Percentiles rank a stretch among this genome's conserved stretches.
Evolutionary conservation across 345 rosid genomes (phyloP).

Genomic region (Angophora floribunda): DNA sequence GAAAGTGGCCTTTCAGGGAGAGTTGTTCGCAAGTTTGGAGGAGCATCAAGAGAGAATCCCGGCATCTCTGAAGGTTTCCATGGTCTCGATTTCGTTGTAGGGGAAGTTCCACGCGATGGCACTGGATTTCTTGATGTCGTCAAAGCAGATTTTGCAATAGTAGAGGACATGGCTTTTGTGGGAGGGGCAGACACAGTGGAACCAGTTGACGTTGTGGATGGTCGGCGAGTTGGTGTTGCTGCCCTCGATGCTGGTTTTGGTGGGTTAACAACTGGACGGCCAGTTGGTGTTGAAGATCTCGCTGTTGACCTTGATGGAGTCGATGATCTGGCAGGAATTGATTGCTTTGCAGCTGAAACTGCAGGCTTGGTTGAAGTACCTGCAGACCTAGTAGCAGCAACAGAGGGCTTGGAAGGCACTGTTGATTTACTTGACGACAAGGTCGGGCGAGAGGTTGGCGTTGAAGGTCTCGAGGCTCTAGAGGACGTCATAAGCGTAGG

Average conservation of each 20-base stretch:
- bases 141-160: constrained; percentile 3
- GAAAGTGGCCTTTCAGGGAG: constrained; percentile 88
- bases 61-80: constrained; percentile 99
- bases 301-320: constrained; percentile 82
- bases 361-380: constrained; percentile 26
- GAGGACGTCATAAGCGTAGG: constrained; percentile 41
- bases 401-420: constrained; percentile 18
- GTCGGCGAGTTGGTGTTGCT: constrained; percentile 82
- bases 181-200: constrained; percentile 41
- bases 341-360: constrained; percentile 29
- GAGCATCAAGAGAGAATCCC: constrained; percentile 89
- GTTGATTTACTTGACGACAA: constrained; percentile 46
- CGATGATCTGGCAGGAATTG: constrained; percentile 65
- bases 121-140: constrained; percentile 36
- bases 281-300: constrained; percentile 84
- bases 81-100: constrained; percentile 67
- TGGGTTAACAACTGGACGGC: constrained; percentile 63
- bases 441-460: constrained; percentile 78
- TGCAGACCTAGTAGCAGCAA: constrained; percentile 27
- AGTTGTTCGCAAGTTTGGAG: constrained; percentile 92
- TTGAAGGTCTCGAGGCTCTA: constrained; percentile 68
- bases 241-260: constrained; percentile 68
- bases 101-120: constrained; percentile 72
- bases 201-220: constrained; percentile 53
- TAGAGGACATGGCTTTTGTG: constrained; percentile 16